These are phyloP conservation scores for Xylaria venustula DNA, from an alignment of 495 filamentous ascomycete species.

Conservation along the genomic window DNA sequence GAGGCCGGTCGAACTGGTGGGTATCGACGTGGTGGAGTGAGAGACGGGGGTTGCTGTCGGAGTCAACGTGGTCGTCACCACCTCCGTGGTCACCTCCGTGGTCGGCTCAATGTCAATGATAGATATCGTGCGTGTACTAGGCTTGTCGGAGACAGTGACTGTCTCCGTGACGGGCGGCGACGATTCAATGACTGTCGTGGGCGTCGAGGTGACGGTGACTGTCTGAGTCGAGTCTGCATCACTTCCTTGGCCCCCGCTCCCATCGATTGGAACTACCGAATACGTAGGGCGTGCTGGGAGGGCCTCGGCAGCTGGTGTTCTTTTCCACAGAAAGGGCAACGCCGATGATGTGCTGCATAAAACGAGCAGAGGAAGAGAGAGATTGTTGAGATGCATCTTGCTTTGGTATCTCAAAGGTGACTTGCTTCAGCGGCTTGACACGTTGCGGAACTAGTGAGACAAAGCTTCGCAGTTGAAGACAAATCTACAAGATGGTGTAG, in stretches of 20 bases:
- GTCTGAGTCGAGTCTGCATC: conserved; percentile 18
- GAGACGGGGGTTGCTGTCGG: conserved; percentile 9
- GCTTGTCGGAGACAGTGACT: conserved; percentile 23
- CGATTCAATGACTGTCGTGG: conserved; percentile 24
- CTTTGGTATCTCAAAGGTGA: background rate
- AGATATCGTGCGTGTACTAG: conserved; percentile 26
- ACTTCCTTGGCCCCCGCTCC: conserved; percentile 17
- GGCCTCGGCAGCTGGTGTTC: conserved; percentile 2
- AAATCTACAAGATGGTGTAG: conserved; percentile 17
- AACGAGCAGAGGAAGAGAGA: conserved; percentile 18
- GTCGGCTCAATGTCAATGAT: conserved; percentile 28
- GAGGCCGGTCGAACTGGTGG: conserved; percentile 5
- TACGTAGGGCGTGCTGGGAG: conserved; percentile 31
- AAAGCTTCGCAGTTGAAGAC: conserved; percentile 20
- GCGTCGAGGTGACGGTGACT: conserved; percentile 24
- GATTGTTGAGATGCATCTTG: conserved; percentile 27
- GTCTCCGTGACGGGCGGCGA: conserved; percentile 32
- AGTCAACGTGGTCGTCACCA: conserved; percentile 27
- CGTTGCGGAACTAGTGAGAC: background rate
- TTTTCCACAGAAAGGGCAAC: conserved; percentile 24
- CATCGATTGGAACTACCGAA: conserved; percentile 38
- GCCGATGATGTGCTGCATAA: conserved; percentile 18
- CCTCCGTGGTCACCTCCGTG: conserved; percentile 21
- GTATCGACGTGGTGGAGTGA: background rate
- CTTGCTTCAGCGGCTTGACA: conserved; percentile 14